phyloP scores from a whole-genome alignment of 2,329 filamentous ascomycete genomes.

The Fusarium miscanthi region DNA sequence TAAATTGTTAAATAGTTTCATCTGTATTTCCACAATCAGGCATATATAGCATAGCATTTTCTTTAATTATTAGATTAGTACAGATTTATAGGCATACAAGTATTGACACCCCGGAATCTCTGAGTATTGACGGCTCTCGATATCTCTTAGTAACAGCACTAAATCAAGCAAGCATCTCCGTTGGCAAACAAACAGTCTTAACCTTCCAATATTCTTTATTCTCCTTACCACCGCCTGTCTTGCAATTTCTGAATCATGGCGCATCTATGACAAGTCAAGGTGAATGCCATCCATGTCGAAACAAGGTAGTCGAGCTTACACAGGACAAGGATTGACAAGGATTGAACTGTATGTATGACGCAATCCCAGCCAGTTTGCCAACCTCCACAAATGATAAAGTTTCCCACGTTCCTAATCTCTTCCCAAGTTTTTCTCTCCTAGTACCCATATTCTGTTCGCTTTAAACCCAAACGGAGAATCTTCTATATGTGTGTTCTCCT shows the following conservation, averaged over 20 bases:
- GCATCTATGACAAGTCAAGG: background rate
- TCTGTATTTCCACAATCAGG: background rate
- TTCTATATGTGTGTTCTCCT: accelerated
- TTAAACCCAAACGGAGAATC: background rate
- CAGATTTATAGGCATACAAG: background rate
- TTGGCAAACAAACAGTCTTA: background rate
- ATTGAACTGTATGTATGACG: background rate
- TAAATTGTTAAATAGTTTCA: accelerated
- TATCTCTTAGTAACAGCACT: background rate
- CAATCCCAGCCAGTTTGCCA: background rate
- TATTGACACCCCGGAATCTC: background rate
- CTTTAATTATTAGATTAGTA: too few relatives aligned
- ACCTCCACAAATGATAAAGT: background rate
- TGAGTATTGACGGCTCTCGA: background rate
- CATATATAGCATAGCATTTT: too few relatives aligned
- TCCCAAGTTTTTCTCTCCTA: background rate
- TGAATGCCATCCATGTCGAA: background rate
- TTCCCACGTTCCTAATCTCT: background rate
- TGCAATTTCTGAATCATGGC: background rate
- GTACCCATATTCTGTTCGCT: background rate
- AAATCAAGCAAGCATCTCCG: too few relatives aligned
- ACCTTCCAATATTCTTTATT: background rate
- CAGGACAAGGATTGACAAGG: background rate
- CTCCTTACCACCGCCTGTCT: background rate
- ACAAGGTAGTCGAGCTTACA: background rate